Percentiles rank a stretch among this genome's conserved stretches.
phyloP scores from a whole-genome alignment of 2,329 filamentous ascomycete species.

The Pseudogymnoascus sp. region DNA sequence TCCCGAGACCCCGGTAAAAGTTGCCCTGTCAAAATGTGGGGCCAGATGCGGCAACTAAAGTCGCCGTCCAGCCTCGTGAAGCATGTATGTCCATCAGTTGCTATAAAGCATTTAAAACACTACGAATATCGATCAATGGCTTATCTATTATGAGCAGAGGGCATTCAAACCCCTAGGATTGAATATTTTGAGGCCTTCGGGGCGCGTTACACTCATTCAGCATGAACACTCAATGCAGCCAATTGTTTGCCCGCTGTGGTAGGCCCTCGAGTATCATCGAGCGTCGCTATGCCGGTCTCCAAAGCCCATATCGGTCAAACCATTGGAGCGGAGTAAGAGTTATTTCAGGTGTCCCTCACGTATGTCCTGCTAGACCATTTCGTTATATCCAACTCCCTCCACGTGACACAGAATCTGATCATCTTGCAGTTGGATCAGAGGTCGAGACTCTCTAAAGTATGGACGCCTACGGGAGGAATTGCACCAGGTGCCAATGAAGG shows the following conservation, averaged over 20 bases:
- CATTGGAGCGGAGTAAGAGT: neutral
- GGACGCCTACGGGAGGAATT: conserved; percentile 70
- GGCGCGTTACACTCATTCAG: neutral
- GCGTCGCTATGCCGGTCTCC: neutral
- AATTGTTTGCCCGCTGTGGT: neutral
- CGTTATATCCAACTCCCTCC: neutral
- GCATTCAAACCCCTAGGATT: neutral
- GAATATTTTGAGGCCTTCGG: neutral
- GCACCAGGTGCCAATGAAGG: conserved; percentile 49
- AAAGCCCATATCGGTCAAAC: neutral
- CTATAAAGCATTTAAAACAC: neutral
- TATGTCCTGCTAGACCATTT: neutral
- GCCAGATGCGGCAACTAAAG: conserved; percentile 1
- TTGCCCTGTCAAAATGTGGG: conserved; percentile 8
- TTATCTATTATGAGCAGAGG: conserved; percentile 6
- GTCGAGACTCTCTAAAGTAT: conserved; percentile 64
- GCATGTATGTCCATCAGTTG: neutral
- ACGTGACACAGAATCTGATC: conserved; percentile 14
- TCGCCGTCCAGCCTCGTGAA: conserved; percentile 3
- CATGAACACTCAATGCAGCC: neutral
- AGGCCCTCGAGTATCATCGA: neutral
- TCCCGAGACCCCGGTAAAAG: conserved; percentile 12
- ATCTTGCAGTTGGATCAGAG: conserved; percentile 44
- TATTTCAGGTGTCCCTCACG: neutral
- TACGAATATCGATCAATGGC: neutral